These are phyloP conservation scores for Hyaloscypha finlandica DNA, from an alignment of 495 filamentous ascomycete genomes.

Conservation along the genomic window DNA sequence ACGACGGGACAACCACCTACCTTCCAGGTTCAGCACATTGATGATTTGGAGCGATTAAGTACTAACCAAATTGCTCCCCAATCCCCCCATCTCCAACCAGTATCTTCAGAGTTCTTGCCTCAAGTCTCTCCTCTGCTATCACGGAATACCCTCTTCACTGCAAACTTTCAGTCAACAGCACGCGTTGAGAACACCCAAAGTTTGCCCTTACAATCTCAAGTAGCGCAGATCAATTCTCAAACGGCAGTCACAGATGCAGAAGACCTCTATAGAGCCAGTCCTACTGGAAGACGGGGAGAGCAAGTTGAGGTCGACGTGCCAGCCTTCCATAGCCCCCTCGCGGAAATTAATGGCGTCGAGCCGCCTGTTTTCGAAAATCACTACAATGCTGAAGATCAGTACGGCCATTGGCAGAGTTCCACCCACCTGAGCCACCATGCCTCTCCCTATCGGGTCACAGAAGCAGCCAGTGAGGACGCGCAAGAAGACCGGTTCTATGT, in stretches of 20 bases:
- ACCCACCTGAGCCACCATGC: constrained; percentile 13
- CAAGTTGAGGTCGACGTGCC: not conserved
- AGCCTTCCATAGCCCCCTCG: not conserved
- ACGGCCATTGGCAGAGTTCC: constrained; percentile 23
- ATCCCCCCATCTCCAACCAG: constrained; percentile 47
- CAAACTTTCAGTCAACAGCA: not conserved
- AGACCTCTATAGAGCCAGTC: constrained; percentile 22
- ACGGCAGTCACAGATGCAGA: constrained; percentile 1
- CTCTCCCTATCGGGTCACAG: not conserved
- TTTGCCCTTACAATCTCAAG: not conserved
- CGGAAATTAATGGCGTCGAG: constrained; percentile 32
- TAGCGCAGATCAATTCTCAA: not conserved
- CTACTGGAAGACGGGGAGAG: not conserved
- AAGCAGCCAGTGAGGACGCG: not conserved
- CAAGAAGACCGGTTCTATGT: constrained; percentile 7
- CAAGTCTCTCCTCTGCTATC: constrained; percentile 48
- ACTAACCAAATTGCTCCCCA: constrained; percentile 26
- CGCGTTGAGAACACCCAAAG: not conserved
- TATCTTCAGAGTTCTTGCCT: constrained; percentile 48
- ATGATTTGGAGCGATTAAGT: not conserved
- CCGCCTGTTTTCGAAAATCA: constrained; percentile 19
- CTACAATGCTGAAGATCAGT: constrained; percentile 24
- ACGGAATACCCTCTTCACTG: constrained; percentile 5
- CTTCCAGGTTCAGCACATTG: not conserved
- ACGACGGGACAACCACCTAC: not conserved